Base-by-base conservation (phyloP, 208 protist species). In the Leishmania braziliensis region DNA sequence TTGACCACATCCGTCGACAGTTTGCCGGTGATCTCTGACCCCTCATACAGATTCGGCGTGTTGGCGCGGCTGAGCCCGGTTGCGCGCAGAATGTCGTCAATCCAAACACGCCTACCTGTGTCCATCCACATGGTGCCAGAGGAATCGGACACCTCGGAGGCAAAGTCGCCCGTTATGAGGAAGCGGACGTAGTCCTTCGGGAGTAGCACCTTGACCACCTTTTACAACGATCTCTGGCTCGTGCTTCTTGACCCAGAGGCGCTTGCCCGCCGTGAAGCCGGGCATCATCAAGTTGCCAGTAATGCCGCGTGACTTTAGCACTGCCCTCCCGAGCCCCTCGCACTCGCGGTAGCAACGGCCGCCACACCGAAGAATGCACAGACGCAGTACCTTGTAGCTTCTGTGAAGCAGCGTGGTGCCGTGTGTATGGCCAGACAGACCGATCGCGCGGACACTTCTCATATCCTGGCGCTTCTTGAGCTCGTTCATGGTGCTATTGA, bases 211-310 rank as follows among this genome's bases (percentile, higher is more conserved):
- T 90, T 93, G 68, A 78, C 80, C 51, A 93, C 83, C 63, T 90
- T 90, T 84, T 18, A 71, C 87, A 70, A 94, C 91, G 6, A 92
- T 79, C 69, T 92, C 84, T 48, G 91, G 90, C 84, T 94, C 89
- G 71, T 96, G 84, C 73, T 91, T 87, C 80, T 87, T 87, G 53
- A 96, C 90, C 93, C 91, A 95, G 18, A 96, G 86, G 29, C 91
- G 85, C 83, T 96, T 94, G 39, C 93, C 93, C 26, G 93, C 90
- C 48, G 91, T 93, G 84, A 96, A 96, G 83, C 93, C 93, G 60
- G 91, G 93, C 89, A 95, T 95, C 82, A 93, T 95, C n/a, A 94
- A 72, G 79, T 95, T 95, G 60, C 91, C 93, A 1, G 93, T 95
- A 80, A 89, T 93, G 39, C 88, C 73, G 75, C 91, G 83, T 58